A percentile compares a stretch with the other conserved stretches of the same genome.
These are phyloP conservation scores for Dryadomyces quercus-mongolicae DNA, from an alignment of 2,329 filamentous ascomycete genomes.

Conservation along the genomic window DNA sequence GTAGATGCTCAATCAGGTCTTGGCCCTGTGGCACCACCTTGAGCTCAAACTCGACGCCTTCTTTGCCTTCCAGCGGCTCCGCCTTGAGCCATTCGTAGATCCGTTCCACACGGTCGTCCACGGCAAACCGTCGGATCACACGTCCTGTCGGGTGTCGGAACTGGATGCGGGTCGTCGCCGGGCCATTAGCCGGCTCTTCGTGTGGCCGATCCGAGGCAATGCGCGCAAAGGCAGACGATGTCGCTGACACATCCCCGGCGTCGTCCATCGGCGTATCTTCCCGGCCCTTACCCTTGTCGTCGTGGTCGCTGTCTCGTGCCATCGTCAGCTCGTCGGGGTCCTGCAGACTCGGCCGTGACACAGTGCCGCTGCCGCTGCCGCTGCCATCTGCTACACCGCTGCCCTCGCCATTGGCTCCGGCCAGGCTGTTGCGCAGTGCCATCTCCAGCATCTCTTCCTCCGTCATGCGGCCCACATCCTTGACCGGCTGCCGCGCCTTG, in stretches of 20 bases:
- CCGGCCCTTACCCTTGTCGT: slow-evolving; percentile 9
- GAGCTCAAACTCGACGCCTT: slow-evolving; percentile 71
- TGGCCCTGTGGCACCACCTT: slow-evolving; percentile 67
- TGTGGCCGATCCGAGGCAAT: slow-evolving; percentile 68
- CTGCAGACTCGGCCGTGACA: slow-evolving; percentile 41
- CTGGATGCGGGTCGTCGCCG: slow-evolving; percentile 73
- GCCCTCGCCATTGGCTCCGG: slow-evolving; percentile 23
- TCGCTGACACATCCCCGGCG: slow-evolving; percentile 8
- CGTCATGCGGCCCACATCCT: slow-evolving; percentile 79
- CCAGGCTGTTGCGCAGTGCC: slow-evolving; percentile 80
- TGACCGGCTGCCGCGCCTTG: slow-evolving; percentile 49
- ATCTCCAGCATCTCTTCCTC: slow-evolving; percentile 96
- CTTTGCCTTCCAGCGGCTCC: slow-evolving; percentile 67
- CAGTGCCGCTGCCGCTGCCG: background rate
- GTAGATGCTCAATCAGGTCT: slow-evolving; percentile 67
- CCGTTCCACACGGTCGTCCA: slow-evolving; percentile 64
- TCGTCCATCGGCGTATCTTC: slow-evolving; percentile 16
- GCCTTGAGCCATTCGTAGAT: slow-evolving; percentile 98
- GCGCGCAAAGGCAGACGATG: slow-evolving; percentile 43
- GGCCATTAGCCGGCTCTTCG: slow-evolving; percentile 55
- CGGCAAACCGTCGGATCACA: slow-evolving; percentile 72
- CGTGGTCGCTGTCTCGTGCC: slow-evolving; percentile 30
- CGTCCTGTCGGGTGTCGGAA: slow-evolving; percentile 78
- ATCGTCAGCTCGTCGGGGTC: slow-evolving; percentile 87
- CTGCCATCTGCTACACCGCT: background rate